Evolutionary conservation across 2,329 filamentous ascomycete genomes (phyloP).

Genomic region (Madurella fahalii): DNA sequence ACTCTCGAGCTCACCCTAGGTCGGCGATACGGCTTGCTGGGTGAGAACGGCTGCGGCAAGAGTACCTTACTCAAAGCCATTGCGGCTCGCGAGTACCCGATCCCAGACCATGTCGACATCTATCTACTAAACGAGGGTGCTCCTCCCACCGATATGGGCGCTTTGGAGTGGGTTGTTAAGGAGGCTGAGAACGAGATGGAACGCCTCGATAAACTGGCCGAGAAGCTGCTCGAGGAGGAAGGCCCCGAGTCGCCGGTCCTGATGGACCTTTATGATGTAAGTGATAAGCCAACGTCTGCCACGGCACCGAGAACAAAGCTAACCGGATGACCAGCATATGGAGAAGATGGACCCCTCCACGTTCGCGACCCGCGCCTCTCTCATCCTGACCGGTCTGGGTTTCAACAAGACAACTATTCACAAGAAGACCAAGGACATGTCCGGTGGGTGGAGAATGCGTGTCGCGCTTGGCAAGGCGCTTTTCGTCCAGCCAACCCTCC

Average conservation of each 20-base stretch:
- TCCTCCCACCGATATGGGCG: constrained; percentile 80
- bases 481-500: constrained; percentile 94
- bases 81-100: constrained; percentile 86
- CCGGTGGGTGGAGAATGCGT: constrained; percentile 99
- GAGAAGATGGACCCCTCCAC: constrained; percentile 98
- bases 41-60: constrained; percentile 99
- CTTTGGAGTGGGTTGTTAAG: constrained; percentile 93
- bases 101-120: constrained; percentile 95
- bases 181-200: constrained; percentile 93
- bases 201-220: constrained; percentile 80
- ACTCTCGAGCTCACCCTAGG: constrained; percentile 90
- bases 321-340: constrained; percentile 66
- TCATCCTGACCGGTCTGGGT: constrained; percentile 96
- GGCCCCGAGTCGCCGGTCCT: constrained; percentile 87
- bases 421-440: constrained; percentile 99
- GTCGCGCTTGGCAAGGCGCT: constrained; percentile 95
- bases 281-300: constrained; percentile 31
- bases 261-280: constrained; percentile 92
- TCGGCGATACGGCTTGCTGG: constrained; percentile 88
- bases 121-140: constrained; percentile 98
- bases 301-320: constrained; percentile 5
- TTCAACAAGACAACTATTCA: constrained; percentile 98
- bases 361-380: constrained; percentile 89
- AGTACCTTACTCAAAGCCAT: constrained; percentile 96
- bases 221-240: constrained; percentile 85